A percentile compares a stretch with the other conserved stretches of the same genome.
Conservation (phyloP, 2,329 filamentous ascomycete species). For the Teratosphaeriaceae sp. region DNA sequence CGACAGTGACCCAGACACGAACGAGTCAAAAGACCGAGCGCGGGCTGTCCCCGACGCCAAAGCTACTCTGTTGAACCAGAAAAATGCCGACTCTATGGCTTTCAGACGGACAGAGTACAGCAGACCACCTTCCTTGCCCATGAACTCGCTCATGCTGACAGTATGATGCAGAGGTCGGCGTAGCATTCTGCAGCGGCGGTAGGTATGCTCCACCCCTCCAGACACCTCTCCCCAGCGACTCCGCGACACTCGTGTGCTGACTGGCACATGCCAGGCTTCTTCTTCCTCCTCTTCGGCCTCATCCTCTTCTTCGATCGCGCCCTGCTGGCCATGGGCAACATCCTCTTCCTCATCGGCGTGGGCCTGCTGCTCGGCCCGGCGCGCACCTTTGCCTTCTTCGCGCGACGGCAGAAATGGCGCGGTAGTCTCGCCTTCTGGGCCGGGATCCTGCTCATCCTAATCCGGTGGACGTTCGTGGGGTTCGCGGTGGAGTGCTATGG, state of each 20-base stretch:
- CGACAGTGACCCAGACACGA: too few relatives aligned
- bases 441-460: conserved; percentile 76
- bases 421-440: conserved; percentile 82
- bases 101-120: conserved; percentile 5
- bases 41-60: too few relatives aligned
- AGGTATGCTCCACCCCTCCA: conserved; percentile 41
- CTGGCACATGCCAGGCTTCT: conserved; percentile 63
- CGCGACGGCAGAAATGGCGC: conserved; percentile 83
- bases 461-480: conserved; percentile 86
- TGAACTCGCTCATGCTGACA: not conserved
- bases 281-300: conserved; percentile 92
- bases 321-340: conserved; percentile 98
- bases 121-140: not conserved
- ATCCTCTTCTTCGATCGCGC: conserved; percentile 97
- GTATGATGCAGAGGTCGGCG: conserved; percentile 73
- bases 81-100: conserved; percentile 7
- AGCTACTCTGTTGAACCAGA: too few relatives aligned
- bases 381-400: conserved; percentile 93
- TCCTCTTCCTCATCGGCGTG: conserved; percentile 94
- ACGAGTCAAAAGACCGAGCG: too few relatives aligned
- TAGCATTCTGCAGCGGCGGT: conserved; percentile 97
- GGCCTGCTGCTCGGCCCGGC: conserved; percentile 90
- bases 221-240: not conserved
- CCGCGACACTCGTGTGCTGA: too few relatives aligned
- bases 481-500: conserved; percentile 90